Percentiles rank a stretch among this genome's conserved stretches.
Evolutionary conservation across 2,329 filamentous ascomycete species (phyloP).

Genomic region (Penicillium carneum): DNA sequence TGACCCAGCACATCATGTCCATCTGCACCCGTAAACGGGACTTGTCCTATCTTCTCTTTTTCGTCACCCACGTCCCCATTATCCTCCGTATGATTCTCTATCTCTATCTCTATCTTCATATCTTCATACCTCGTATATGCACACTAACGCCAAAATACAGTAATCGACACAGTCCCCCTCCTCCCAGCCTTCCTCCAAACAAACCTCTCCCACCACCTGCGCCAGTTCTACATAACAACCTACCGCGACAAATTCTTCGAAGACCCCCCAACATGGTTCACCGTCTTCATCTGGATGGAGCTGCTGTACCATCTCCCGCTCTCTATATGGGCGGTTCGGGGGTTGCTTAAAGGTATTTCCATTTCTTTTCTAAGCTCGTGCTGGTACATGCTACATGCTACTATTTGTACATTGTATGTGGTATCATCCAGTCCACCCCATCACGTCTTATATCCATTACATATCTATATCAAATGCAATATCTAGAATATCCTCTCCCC

Average conservation of each 20-base stretch:
- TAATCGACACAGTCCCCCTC: constrained; percentile 66
- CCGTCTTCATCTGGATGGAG: constrained; percentile 65
- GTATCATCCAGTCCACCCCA: constrained; percentile 6
- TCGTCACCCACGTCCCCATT: constrained; percentile 66
- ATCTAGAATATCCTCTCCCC: background rate
- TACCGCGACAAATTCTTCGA: constrained; percentile 71
- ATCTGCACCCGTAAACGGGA: constrained; percentile 46
- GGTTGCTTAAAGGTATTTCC: constrained; percentile 58
- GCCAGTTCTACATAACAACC: constrained; percentile 65
- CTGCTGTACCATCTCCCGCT: constrained; percentile 67
- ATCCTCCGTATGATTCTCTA: constrained; percentile 60
- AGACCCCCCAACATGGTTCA: constrained; percentile 66
- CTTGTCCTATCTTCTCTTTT: constrained; percentile 63
- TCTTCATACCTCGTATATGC: background rate
- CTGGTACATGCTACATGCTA: background rate
- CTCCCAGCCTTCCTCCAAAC: constrained; percentile 63
- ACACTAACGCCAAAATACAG: constrained; percentile 46
- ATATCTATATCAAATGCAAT: constrained; percentile 8
- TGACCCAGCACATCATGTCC: constrained; percentile 25
- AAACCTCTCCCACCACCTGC: constrained; percentile 58
- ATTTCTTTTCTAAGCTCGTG: background rate
- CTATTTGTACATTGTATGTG: background rate
- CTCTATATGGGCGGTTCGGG: constrained; percentile 66
- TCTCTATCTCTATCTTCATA: background rate
- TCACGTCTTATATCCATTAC: background rate